phyloP scores from a whole-genome alignment of 371 early-diverging fungal species.

The Mortierella polycephala region DNA sequence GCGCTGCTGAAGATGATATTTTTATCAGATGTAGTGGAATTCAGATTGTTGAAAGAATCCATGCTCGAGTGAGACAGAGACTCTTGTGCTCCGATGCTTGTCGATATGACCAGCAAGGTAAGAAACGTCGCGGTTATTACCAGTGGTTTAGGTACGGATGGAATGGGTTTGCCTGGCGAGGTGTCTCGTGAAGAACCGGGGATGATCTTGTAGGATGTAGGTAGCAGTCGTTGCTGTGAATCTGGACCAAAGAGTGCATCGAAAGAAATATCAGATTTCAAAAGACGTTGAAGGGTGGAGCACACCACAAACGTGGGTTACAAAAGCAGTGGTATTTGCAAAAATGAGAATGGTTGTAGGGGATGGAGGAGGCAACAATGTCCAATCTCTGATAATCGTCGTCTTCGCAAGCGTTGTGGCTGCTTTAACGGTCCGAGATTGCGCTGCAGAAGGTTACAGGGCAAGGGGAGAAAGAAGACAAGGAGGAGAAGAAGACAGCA shows the following conservation, averaged over 20 bases:
- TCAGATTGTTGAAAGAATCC: conserved; percentile 1
- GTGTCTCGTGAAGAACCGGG: too few relatives aligned
- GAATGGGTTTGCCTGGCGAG: too few relatives aligned
- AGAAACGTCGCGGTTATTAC: too few relatives aligned
- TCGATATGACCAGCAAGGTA: background rate
- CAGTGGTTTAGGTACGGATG: too few relatives aligned
- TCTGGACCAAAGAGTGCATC: background rate
- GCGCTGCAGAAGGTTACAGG: too few relatives aligned
- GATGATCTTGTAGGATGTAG: too few relatives aligned
- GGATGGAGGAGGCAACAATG: background rate
- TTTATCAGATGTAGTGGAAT: background rate
- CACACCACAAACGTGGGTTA: too few relatives aligned
- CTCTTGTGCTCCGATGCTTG: background rate
- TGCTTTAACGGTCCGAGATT: too few relatives aligned
- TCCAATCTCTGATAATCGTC: background rate
- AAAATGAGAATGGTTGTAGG: too few relatives aligned
- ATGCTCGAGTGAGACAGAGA: background rate
- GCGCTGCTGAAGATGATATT: background rate
- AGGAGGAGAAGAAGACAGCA: too few relatives aligned
- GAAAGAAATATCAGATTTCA: background rate
- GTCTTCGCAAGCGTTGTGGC: background rate
- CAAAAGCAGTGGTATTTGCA: too few relatives aligned
- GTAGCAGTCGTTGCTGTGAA: background rate
- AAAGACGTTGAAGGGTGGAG: background rate
- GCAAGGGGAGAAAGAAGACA: too few relatives aligned